These are phyloP conservation scores for Termitomyces sp. DNA, from an alignment of 768 basidiomycete species.

Conservation along the genomic window DNA sequence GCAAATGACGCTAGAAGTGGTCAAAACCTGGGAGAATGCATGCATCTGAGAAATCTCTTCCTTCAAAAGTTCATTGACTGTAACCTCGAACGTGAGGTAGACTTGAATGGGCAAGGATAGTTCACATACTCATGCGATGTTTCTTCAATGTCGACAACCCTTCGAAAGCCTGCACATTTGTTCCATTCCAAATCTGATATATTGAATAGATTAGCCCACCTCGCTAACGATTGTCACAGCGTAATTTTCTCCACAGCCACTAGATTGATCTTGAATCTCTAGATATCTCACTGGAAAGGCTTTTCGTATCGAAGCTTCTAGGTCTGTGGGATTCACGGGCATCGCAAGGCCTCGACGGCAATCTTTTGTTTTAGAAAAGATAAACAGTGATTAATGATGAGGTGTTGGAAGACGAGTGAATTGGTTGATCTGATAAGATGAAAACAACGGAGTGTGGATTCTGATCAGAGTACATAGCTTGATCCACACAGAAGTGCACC, in stretches of 20 bases:
- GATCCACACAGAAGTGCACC: too few species aligned
- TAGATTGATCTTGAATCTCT: conserved; percentile 72
- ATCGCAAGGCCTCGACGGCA: conserved; percentile 26
- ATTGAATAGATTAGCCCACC: conserved; percentile 27
- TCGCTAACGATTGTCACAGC: conserved; percentile 72
- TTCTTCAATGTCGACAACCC: conserved; percentile 76
- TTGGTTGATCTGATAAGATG: conserved; percentile 19
- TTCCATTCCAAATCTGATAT: neutral
- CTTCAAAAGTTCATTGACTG: conserved; percentile 77
- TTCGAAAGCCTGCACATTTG: conserved; percentile 52
- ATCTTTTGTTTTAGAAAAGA: neutral
- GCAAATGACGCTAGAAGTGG: neutral
- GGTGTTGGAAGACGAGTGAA: neutral
- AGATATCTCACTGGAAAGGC: conserved; percentile 61
- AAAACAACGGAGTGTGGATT: too few species aligned
- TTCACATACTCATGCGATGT: conserved; percentile 57
- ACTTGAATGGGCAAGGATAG: neutral
- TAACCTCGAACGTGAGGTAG: neutral
- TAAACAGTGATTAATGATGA: neutral
- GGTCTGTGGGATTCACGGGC: conserved; percentile 50
- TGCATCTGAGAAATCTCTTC: conserved; percentile 74
- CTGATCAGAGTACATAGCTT: too few species aligned
- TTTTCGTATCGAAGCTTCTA: conserved; percentile 60
- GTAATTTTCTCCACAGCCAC: conserved; percentile 78
- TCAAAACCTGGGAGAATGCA: conserved; percentile 80